Evolutionary conservation across 257 asterid species (phyloP), one percentile per base, ranked within the genome.

Genomic region (Solanum virginianum): DNA sequence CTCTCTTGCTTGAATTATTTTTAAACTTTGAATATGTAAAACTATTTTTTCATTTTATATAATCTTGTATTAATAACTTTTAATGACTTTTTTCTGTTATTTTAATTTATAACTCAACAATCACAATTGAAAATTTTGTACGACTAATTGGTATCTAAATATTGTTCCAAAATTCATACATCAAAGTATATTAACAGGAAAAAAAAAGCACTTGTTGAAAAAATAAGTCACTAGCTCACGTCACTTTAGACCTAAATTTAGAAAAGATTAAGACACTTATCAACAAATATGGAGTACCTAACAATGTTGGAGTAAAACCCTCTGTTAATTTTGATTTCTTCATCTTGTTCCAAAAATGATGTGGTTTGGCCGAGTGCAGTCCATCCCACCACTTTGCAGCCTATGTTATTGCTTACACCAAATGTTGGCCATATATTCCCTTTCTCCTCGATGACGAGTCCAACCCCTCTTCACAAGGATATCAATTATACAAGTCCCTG

Each of bases 381-480:
- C 26, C 39, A 7, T 71, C 54, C 36, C 1, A 17, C 54, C 29
- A n/a, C 32, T 26, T 7, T 13, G 57, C n/a, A 72, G 39, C 80
- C 80, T 47, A 32, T 45, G n/a, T 8, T 47, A 14, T 47, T 41
- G 0, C 1, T 7, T 29, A 41, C 65, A 14, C 77, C 87, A 55
- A 83, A 85, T 86, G 22, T 24, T 22, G 85, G 51, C 66, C 29
- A 41, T 24, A 47, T 56, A 29, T 24, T 74, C 69, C 26, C 65
- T 7, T 84, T 51, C 18, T 51, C 69, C 29, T 20, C 71, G 18
- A 26, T 43, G 77, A 75, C 57, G 8, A 39, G n/a, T 22, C 75
- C 71, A 53, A 39, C 56, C 82, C 79, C 86, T 88, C 53, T 62
- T 63, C 54, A 47, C 20, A 83, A 80, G 72, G 91, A 89, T 71